These are phyloP conservation scores for Macaranga tanarius DNA, from an alignment of 441 rosid species.

Conservation along the genomic window DNA sequence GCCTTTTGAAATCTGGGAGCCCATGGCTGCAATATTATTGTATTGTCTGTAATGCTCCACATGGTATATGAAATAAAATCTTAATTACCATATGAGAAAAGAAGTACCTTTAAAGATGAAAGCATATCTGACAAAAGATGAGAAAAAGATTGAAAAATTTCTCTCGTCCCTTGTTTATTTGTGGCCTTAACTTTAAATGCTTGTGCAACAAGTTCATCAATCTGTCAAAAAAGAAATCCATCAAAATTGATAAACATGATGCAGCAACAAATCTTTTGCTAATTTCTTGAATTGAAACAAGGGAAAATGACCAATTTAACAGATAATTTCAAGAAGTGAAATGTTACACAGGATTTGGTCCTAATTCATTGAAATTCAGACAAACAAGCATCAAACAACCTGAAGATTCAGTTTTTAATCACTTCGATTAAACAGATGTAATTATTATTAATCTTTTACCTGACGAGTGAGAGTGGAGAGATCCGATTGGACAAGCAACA, in stretches of 20 bases:
- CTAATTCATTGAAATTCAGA: too few species aligned
- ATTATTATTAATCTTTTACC: slow-evolving; percentile 32
- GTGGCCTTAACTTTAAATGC: slow-evolving; percentile 46
- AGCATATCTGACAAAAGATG: slow-evolving; percentile 56
- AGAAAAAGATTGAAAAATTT: slow-evolving; percentile 52
- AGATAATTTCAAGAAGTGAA: too few species aligned
- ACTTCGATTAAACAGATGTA: background rate
- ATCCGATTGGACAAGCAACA: slow-evolving; percentile 70
- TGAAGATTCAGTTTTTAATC: too few species aligned
- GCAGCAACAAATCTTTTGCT: too few species aligned
- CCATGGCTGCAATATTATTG: slow-evolving; percentile 69
- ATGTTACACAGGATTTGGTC: too few species aligned
- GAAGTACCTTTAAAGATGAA: slow-evolving; percentile 66
- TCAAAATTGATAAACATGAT: too few species aligned
- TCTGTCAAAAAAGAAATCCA: slow-evolving; percentile 39
- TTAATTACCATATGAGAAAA: slow-evolving; percentile 6
- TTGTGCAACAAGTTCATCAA: slow-evolving; percentile 77
- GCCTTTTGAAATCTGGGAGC: slow-evolving; percentile 57
- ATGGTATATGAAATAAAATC: background rate
- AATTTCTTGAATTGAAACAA: too few species aligned
- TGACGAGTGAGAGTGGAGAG: slow-evolving; percentile 51
- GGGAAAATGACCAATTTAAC: too few species aligned
- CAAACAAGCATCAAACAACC: background rate
- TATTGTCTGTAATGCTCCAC: slow-evolving; percentile 12
- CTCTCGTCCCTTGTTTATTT: slow-evolving; percentile 46